phyloP scores from a whole-genome alignment of 768 basidiomycete species.

The Pulveroboletus frians region DNA sequence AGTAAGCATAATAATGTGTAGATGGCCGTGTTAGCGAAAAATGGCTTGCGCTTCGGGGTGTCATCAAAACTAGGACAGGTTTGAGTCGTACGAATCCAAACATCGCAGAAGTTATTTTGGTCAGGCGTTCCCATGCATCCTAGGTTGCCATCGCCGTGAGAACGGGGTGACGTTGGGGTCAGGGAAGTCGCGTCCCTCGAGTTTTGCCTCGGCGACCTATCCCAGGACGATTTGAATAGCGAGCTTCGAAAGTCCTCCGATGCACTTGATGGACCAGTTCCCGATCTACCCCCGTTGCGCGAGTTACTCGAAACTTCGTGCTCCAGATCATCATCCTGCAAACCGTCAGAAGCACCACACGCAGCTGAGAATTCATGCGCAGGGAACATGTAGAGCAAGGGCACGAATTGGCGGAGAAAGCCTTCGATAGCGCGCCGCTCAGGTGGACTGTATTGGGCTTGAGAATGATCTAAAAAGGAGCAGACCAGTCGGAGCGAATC shows the following conservation, averaged over 20 bases:
- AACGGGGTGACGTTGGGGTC: slow-evolving; percentile 12
- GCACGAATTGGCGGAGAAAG: slow-evolving; percentile 81
- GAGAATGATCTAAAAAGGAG: slow-evolving; percentile 85
- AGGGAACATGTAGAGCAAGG: slow-evolving; percentile 69
- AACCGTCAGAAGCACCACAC: slow-evolving; percentile 51
- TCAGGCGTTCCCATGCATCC: not conserved
- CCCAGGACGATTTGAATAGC: slow-evolving; percentile 70
- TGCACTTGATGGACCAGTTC: slow-evolving; percentile 44
- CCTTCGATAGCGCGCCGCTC: slow-evolving; percentile 83
- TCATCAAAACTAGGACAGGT: slow-evolving; percentile 25
- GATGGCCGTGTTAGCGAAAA: slow-evolving; percentile 91
- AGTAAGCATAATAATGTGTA: slow-evolving; percentile 85
- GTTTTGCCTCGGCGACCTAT: slow-evolving; percentile 39
- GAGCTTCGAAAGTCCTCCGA: slow-evolving; percentile 74
- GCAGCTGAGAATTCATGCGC: slow-evolving; percentile 62
- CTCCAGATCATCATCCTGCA: slow-evolving; percentile 34
- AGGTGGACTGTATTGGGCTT: slow-evolving; percentile 61
- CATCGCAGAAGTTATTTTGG: slow-evolving; percentile 34
- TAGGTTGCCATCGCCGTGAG: slow-evolving; percentile 1
- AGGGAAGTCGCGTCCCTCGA: slow-evolving; percentile 29
- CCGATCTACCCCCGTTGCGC: slow-evolving; percentile 40
- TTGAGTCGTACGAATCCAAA: slow-evolving; percentile 51
- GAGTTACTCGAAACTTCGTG: slow-evolving; percentile 20
- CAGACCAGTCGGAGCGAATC: slow-evolving; percentile 89
- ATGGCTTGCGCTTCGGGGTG: slow-evolving; percentile 44